Evolutionary conservation across 306 rosid genomes (phyloP).

Genomic region (Arachis stenosperma): DNA sequence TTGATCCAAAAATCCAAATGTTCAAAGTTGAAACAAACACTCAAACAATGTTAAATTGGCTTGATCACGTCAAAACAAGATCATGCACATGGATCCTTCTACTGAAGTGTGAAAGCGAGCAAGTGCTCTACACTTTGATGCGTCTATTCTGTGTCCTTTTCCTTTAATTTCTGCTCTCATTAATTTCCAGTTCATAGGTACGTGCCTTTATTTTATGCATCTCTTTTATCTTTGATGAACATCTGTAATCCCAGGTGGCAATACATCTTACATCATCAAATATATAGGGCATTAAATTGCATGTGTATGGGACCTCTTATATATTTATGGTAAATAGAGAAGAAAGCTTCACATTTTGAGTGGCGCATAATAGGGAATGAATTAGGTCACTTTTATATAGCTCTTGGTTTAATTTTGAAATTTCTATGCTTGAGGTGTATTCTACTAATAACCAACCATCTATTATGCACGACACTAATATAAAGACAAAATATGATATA

Average conservation of each 20-base stretch:
- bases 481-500: no score
- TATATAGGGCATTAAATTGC: neutral
- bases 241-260: conserved; percentile 31
- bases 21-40: no score
- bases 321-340: neutral
- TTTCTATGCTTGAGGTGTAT: no score
- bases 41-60: no score
- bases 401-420: no score
- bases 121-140: no score
- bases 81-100: neutral
- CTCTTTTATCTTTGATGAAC: conserved; percentile 8
- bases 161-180: neutral
- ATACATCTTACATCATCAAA: neutral
- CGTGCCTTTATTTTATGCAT: neutral
- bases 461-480: no score
- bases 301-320: neutral
- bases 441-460: no score
- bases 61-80: neutral
- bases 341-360: neutral
- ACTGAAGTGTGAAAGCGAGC: neutral
- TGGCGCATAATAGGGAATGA: neutral
- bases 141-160: neutral
- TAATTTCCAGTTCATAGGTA: neutral
- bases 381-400: neutral
- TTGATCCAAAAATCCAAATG: no score